These are phyloP conservation scores for Eremothecium cymbalariae DNA, from an alignment of 1,139 yeast genomes.

Conservation along the genomic window DNA sequence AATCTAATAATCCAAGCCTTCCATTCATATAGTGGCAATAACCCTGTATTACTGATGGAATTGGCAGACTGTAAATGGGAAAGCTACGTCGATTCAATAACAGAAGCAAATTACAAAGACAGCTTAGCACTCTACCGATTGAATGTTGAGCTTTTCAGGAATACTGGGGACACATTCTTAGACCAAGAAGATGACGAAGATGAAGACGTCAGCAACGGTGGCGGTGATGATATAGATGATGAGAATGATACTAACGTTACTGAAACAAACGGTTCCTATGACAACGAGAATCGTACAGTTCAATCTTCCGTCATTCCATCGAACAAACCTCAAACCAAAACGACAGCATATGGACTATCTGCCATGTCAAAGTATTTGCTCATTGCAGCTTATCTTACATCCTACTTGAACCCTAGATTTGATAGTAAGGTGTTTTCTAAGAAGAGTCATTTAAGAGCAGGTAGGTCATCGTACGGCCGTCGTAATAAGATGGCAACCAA, in stretches of 20 bases:
- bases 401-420: conserved; percentile 53
- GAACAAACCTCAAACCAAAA: conserved; percentile 4
- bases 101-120: conserved; percentile 19
- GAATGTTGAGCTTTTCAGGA: conserved; percentile 18
- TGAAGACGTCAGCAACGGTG: not conserved
- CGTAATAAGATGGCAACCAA: conserved; percentile 44
- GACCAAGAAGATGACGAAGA: conserved; percentile 6
- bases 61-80: conserved; percentile 30
- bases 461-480: conserved; percentile 35
- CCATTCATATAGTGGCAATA: conserved; percentile 30
- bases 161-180: conserved; percentile 23
- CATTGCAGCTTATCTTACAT: conserved; percentile 66
- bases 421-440: conserved; percentile 59
- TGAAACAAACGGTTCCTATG: conserved; percentile 14
- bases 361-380: conserved; percentile 52
- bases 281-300: too few relatives aligned
- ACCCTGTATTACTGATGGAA: conserved; percentile 23
- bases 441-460: conserved; percentile 39
- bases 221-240: conserved; percentile 9
- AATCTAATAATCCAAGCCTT: conserved; percentile 28
- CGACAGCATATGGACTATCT: conserved; percentile 37
- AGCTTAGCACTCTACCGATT: conserved; percentile 24
- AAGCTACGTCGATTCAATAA: conserved; percentile 17
- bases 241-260: conserved; percentile 9
- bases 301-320: not conserved